Evolutionary conservation across 1,284 basidiomycete genomes (phyloP).

Genomic region (Ganoderma resinaceum): DNA sequence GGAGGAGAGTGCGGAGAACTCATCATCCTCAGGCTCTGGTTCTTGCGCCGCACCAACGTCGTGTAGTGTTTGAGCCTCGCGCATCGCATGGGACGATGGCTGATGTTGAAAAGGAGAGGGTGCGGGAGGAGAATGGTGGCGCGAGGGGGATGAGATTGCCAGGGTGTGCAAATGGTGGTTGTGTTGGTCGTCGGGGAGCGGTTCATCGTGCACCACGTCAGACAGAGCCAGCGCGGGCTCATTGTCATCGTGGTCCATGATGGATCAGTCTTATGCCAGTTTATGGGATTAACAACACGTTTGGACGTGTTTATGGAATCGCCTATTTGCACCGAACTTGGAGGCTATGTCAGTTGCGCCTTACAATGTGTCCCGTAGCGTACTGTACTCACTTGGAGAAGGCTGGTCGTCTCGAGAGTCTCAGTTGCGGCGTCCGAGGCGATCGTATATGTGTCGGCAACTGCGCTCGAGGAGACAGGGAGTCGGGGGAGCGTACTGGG

Average conservation of each 20-base stretch:
- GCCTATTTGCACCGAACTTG: constrained; percentile 6
- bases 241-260: constrained; percentile 61
- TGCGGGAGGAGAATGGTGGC: constrained; percentile 31
- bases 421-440: background rate
- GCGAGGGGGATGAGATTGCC: constrained; percentile 30
- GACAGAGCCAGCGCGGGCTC: constrained; percentile 73
- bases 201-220: constrained; percentile 80
- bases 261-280: background rate
- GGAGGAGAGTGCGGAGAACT: constrained; percentile 33
- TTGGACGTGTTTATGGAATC: constrained; percentile 13
- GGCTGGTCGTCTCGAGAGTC: background rate
- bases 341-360: constrained; percentile 23
- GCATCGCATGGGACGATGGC: constrained; percentile 21
- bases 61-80: constrained; percentile 11
- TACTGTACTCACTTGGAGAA: constrained; percentile 12
- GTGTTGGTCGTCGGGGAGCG: constrained; percentile 49
- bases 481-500: constrained; percentile 7
- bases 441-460: background rate
- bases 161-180: constrained; percentile 42
- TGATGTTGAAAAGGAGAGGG: constrained; percentile 45
- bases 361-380: constrained; percentile 2
- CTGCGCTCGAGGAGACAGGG: background rate
- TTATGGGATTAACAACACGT: constrained; percentile 9
- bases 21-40: constrained; percentile 29
- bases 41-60: constrained; percentile 14